Percentiles rank a stretch among this genome's conserved stretches.
These are phyloP conservation scores for Teratosphaeria destructans DNA, from an alignment of 2,329 filamentous ascomycete genomes.

Conservation along the genomic window DNA sequence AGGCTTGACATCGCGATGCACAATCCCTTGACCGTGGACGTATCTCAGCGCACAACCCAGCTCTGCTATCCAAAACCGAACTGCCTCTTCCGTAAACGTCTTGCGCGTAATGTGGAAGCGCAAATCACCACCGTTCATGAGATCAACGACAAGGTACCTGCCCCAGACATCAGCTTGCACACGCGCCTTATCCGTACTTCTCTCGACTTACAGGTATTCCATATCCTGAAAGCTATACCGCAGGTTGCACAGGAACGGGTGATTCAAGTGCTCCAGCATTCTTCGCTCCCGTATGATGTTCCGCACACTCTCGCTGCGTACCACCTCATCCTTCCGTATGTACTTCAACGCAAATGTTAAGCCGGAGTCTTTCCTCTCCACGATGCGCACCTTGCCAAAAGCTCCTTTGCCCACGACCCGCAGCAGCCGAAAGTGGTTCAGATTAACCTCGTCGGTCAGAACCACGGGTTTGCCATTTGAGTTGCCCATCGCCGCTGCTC, in stretches of 20 bases:
- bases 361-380: slow-evolving; percentile 91
- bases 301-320: slow-evolving; percentile 91
- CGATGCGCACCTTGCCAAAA: slow-evolving; percentile 97
- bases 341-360: slow-evolving; percentile 96
- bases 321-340: slow-evolving; percentile 97
- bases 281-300: slow-evolving; percentile 96
- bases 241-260: slow-evolving; percentile 95
- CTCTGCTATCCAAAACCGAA: slow-evolving; percentile 94
- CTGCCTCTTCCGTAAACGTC: slow-evolving; percentile 93
- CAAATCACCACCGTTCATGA: slow-evolving; percentile 95
- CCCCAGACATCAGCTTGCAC: slow-evolving; percentile 4
- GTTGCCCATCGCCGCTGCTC: slow-evolving; percentile 65
- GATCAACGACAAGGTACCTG: slow-evolving; percentile 85
- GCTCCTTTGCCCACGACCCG: slow-evolving; percentile 95
- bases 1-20: slow-evolving; percentile 84
- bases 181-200: neutral
- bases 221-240: slow-evolving; percentile 99
- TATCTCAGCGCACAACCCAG: slow-evolving; percentile 84
- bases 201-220: slow-evolving; percentile 73
- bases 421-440: slow-evolving; percentile 92
- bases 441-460: slow-evolving; percentile 89
- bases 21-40: slow-evolving; percentile 75
- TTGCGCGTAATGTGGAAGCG: slow-evolving; percentile 97
- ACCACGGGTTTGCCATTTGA: slow-evolving; percentile 87
- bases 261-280: slow-evolving; percentile 97